phyloP scores from a whole-genome alignment of 164 flowering plant species.

The Taxillus chinensis region DNA sequence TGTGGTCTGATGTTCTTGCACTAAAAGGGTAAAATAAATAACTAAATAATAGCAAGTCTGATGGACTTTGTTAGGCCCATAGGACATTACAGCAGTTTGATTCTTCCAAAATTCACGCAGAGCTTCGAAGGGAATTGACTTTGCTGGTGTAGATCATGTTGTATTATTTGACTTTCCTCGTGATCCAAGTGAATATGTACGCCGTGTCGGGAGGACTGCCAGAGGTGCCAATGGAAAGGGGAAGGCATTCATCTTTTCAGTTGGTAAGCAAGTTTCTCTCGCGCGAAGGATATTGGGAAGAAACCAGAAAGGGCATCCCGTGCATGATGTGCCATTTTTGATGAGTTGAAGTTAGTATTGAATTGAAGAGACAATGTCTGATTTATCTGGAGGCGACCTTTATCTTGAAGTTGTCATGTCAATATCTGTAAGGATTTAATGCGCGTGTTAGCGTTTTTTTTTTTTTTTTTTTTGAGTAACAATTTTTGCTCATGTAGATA shows the following conservation, averaged over 20 bases:
- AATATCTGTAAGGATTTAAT: too few species aligned
- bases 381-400: neutral
- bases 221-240: constrained; percentile 93
- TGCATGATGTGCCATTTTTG: constrained; percentile 81
- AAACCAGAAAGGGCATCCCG: constrained; percentile 80
- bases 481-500: too few species aligned
- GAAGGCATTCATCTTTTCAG: constrained; percentile 77
- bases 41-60: too few species aligned
- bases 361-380: neutral
- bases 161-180: constrained; percentile 95
- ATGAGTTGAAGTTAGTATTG: neutral
- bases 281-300: constrained; percentile 74
- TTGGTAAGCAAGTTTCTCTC: constrained; percentile 93
- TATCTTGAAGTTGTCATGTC: too few species aligned
- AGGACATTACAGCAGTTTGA: neutral
- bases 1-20: neutral
- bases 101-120: constrained; percentile 27
- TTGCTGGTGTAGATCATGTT: constrained; percentile 80
- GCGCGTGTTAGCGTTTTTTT: too few species aligned
- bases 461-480: too few species aligned
- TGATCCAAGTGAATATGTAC: constrained; percentile 96
- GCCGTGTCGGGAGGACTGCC: constrained; percentile 99
- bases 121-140: constrained; percentile 94
- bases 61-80: too few species aligned
- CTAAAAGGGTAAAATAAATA: too few species aligned